Conservation (phyloP, 2,329 filamentous ascomycete genomes). For the Thelonectria blattea region DNA sequence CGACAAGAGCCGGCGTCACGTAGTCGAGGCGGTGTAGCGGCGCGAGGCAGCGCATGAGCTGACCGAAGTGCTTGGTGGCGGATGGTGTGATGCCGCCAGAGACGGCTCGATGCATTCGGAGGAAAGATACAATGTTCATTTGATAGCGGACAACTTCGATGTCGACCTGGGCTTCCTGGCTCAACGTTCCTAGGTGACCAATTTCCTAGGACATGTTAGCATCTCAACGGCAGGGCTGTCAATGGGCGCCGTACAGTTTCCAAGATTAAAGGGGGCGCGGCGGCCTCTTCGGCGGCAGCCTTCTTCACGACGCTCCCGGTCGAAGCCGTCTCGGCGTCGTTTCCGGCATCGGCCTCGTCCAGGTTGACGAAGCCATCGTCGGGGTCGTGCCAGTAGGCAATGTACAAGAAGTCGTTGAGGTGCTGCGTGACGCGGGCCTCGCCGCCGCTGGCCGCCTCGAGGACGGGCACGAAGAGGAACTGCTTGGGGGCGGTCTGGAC, state of each 20-base stretch:
- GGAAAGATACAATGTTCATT: slow-evolving; percentile 85
- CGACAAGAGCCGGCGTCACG: slow-evolving; percentile 83
- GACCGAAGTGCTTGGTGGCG: slow-evolving; percentile 78
- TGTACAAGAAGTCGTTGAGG: slow-evolving; percentile 82
- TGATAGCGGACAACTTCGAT: slow-evolving; percentile 84
- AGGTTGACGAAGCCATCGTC: slow-evolving; percentile 77
- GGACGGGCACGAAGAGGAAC: slow-evolving; percentile 82
- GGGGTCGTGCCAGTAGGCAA: slow-evolving; percentile 83
- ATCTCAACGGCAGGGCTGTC: background rate
- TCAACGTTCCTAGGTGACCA: slow-evolving; percentile 63
- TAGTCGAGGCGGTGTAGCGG: slow-evolving; percentile 82
- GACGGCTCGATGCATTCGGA: slow-evolving; percentile 87
- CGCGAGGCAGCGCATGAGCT: slow-evolving; percentile 74
- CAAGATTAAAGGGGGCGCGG: slow-evolving; percentile 46
- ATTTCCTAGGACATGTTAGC: slow-evolving; percentile 55
- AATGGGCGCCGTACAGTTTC: slow-evolving; percentile 47
- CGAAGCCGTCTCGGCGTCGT: slow-evolving; percentile 44
- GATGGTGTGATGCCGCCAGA: slow-evolving; percentile 76
- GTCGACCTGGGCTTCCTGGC: slow-evolving; percentile 66
- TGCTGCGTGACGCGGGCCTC: slow-evolving; percentile 59
- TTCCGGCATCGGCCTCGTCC: slow-evolving; percentile 60
- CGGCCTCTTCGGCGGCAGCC: slow-evolving; percentile 31
- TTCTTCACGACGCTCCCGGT: slow-evolving; percentile 55
- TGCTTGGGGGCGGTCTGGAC: slow-evolving; percentile 76
- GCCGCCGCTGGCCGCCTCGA: slow-evolving; percentile 56